phyloP scores from a whole-genome alignment of 169 alveolate genomes.

The Plasmodium vinckei region DNA sequence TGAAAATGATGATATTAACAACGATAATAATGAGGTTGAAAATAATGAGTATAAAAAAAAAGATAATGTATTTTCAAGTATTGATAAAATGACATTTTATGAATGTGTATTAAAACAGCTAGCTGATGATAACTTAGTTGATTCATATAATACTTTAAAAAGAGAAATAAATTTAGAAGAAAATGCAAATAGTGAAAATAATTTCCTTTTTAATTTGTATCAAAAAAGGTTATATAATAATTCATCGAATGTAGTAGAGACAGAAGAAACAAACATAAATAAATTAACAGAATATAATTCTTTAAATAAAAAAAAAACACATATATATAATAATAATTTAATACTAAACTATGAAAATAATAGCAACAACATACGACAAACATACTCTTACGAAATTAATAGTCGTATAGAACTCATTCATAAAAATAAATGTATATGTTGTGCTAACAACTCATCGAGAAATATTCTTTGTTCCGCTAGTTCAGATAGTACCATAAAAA shows the following conservation, averaged over 20 bases:
- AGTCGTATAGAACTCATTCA: constrained; percentile 62
- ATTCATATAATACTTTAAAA: constrained; percentile 28
- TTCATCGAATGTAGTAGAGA: not conserved
- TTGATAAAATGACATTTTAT: constrained; percentile 58
- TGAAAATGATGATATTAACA: too few relatives aligned
- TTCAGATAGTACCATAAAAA: constrained; percentile 75
- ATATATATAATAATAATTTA: not conserved
- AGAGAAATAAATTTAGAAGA: constrained; percentile 44
- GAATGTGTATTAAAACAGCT: constrained; percentile 57
- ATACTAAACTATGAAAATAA: constrained; percentile 46
- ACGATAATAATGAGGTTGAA: not conserved
- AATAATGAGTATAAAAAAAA: not conserved
- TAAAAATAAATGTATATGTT: constrained; percentile 38
- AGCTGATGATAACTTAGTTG: constrained; percentile 32
- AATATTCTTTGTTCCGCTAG: constrained; percentile 86
- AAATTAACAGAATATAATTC: not conserved
- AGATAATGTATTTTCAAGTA: constrained; percentile 2
- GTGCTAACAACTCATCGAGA: constrained; percentile 46
- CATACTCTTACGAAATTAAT: constrained; percentile 33
- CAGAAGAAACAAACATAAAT: constrained; percentile 5
- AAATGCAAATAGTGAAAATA: constrained; percentile 15
- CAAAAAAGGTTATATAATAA: not conserved
- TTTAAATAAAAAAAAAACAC: constrained; percentile 1
- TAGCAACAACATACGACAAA: constrained; percentile 10
- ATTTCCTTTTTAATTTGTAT: constrained; percentile 37